These are phyloP conservation scores for Pichia scutulata DNA, from an alignment of 805 yeast species.

Conservation along the genomic window DNA sequence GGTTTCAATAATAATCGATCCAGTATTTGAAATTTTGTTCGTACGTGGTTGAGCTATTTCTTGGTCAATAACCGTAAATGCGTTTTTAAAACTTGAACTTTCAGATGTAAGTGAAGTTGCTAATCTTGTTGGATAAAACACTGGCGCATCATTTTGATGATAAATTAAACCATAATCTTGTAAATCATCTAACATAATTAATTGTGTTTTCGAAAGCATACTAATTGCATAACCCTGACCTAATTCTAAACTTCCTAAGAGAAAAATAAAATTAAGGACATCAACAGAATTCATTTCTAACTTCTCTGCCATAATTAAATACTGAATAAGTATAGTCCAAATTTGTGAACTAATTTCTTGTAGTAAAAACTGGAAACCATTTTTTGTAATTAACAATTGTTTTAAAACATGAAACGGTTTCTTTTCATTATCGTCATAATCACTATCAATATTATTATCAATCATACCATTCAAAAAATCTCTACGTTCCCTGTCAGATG, in stretches of 20 bases:
- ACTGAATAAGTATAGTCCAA: constrained; percentile 86
- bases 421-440: constrained; percentile 14
- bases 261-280: constrained; percentile 85
- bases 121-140: constrained; percentile 84
- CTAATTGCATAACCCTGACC: constrained; percentile 77
- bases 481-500: constrained; percentile 24
- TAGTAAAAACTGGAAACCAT: constrained; percentile 87
- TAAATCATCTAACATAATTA: constrained; percentile 79
- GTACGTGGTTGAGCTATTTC: constrained; percentile 36
- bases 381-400: constrained; percentile 67
- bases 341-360: constrained; percentile 93
- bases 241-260: constrained; percentile 85
- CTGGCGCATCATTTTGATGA: constrained; percentile 36
- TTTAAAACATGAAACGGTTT: constrained; percentile 17
- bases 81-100: constrained; percentile 58
- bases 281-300: constrained; percentile 94
- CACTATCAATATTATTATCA: constrained; percentile 17
- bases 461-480: constrained; percentile 13
- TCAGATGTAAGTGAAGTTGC: constrained; percentile 90
- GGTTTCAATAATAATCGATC: constrained; percentile 84
- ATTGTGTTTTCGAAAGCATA: constrained; percentile 70
- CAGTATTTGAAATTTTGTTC: constrained; percentile 27
- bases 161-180: constrained; percentile 88
- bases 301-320: constrained; percentile 74
- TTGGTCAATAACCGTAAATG: constrained; percentile 68